Evolutionary conservation across 2,329 filamentous ascomycete species (phyloP).

Genomic region (Beauveria brongniartii): DNA sequence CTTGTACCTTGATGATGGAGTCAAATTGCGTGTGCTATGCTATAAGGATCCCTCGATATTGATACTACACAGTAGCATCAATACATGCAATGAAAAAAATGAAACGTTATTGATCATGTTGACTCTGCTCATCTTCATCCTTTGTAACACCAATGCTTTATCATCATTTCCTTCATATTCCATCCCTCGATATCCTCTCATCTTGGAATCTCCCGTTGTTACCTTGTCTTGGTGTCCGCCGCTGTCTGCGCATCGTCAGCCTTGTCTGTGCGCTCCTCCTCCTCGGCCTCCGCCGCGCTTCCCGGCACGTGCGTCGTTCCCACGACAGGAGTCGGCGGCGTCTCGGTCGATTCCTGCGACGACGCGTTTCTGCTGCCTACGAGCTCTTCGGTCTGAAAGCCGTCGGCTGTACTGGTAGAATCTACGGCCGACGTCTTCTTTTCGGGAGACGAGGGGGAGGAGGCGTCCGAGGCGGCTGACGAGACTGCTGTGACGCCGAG

Average conservation of each 20-base stretch:
- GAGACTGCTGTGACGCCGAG: slow-evolving; percentile 9
- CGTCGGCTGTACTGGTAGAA: background rate
- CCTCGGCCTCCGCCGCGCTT: background rate
- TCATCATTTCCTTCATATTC: background rate
- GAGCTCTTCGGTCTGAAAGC: slow-evolving; percentile 9
- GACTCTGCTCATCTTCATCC: background rate
- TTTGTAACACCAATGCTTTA: background rate
- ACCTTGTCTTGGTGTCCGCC: too few relatives aligned
- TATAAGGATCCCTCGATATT: background rate
- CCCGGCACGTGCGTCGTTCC: background rate
- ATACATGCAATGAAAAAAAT: background rate
- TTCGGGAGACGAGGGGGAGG: background rate
- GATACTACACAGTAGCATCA: background rate
- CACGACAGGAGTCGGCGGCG: background rate
- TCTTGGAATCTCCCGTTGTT: too few relatives aligned
- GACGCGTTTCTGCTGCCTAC: background rate
- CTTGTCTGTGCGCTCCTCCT: background rate
- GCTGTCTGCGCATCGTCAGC: too few relatives aligned
- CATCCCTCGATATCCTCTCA: background rate
- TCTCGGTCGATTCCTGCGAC: background rate
- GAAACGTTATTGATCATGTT: background rate
- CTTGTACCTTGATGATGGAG: too few relatives aligned
- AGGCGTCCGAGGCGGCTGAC: background rate
- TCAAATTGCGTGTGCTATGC: background rate
- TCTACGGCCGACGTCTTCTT: slow-evolving; percentile 13